phyloP scores from a whole-genome alignment of 2,329 filamentous ascomycete species.

The Talaromyces sp. region DNA sequence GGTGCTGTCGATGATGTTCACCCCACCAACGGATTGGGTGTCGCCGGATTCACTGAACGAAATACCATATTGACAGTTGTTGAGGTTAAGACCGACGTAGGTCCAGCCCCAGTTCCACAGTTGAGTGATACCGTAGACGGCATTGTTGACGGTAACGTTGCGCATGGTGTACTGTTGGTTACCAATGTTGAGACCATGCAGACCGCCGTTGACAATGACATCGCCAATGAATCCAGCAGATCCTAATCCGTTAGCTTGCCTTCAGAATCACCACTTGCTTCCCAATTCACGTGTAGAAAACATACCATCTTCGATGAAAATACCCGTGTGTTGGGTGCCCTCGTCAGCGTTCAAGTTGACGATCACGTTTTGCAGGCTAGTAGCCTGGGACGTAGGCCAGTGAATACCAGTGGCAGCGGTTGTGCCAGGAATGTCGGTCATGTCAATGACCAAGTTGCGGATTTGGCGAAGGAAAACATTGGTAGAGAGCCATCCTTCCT shows the following conservation, averaged over 20 bases:
- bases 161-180: slow-evolving; percentile 62
- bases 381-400: slow-evolving; percentile 54
- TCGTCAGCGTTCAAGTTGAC: slow-evolving; percentile 51
- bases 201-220: slow-evolving; percentile 56
- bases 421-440: slow-evolving; percentile 33
- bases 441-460: slow-evolving; percentile 61
- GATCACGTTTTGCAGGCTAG: slow-evolving; percentile 57
- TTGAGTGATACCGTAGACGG: slow-evolving; percentile 51
- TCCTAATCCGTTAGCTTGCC: slow-evolving; percentile 21
- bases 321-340: slow-evolving; percentile 51
- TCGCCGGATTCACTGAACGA: slow-evolving; percentile 43
- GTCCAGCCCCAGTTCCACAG: slow-evolving; percentile 59
- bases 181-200: slow-evolving; percentile 55
- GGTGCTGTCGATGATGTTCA: slow-evolving; percentile 53
- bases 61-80: slow-evolving; percentile 50
- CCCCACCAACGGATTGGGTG: slow-evolving; percentile 48
- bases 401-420: slow-evolving; percentile 42
- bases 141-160: slow-evolving; percentile 50
- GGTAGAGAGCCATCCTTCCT: slow-evolving; percentile 41
- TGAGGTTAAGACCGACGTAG: slow-evolving; percentile 47
- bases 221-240: slow-evolving; percentile 59
- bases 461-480: slow-evolving; percentile 63
- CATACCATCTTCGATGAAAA: slow-evolving; percentile 55
- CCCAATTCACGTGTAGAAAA: background rate
- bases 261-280: background rate